A percentile compares a stretch with the other conserved stretches of the same genome.
phyloP scores from a whole-genome alignment of 805 yeast species.

The Scheffersomyces amazonensis region DNA sequence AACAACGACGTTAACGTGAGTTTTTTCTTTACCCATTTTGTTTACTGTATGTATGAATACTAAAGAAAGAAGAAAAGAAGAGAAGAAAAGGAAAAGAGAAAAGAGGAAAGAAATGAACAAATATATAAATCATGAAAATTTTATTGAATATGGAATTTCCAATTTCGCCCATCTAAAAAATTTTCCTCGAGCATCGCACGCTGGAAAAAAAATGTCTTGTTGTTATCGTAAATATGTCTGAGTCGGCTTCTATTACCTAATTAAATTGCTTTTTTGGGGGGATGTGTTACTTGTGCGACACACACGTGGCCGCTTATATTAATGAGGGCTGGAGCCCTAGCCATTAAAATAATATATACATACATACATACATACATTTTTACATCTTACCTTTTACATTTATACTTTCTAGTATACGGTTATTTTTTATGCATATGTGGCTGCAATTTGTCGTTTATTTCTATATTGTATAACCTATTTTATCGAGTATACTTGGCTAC shows the following conservation, averaged over 20 bases:
- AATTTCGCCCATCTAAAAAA: neutral
- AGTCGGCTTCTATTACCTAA: no score
- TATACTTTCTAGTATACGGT: no score
- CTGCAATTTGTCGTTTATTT: no score
- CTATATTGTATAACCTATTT: no score
- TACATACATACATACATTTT: neutral
- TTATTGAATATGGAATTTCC: neutral
- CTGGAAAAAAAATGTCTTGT: no score
- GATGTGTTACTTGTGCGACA: no score
- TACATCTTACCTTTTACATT: no score
- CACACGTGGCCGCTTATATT: no score
- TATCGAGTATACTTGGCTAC: neutral
- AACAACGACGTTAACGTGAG: slow-evolving; percentile 99
- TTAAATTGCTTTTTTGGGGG: no score
- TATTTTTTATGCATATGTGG: no score
- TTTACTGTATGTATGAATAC: slow-evolving; percentile 27
- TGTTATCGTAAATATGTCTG: no score
- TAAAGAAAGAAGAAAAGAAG: slow-evolving; percentile 15
- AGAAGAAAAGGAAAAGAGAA: slow-evolving; percentile 5
- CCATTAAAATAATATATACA: neutral
- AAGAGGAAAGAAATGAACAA: slow-evolving; percentile 4
- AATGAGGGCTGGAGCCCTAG: neutral
- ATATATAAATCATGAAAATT: slow-evolving; percentile 1
- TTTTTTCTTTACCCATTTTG: slow-evolving; percentile 85
- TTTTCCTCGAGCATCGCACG: no score